Base-by-base conservation (phyloP, 768 basidiomycete species). In the Auricularia heimuer region DNA sequence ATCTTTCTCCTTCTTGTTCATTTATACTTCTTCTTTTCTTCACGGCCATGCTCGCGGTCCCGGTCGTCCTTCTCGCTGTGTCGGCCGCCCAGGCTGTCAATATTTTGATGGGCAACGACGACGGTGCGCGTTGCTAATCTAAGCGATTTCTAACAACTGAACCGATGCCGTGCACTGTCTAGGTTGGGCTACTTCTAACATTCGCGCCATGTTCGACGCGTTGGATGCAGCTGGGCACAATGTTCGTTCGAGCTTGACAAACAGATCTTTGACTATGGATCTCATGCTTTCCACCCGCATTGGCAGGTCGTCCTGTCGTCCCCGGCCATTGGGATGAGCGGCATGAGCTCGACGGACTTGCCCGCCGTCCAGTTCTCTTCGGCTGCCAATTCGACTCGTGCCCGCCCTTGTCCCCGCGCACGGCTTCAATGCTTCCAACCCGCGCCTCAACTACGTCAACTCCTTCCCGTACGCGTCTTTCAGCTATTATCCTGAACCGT, bases 301-400 rank as follows among this genome's bases (percentile, higher is more conserved):
- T 3, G 29, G 14, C 47, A 76, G 74, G 73, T 73, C 14, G 70
- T 82, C 16, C 69, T 83, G 2, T 82, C 81, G 16, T 74, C 76
- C 7, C 81, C 82, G 0, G 79, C 82, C 4, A 71, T 75, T 51
- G 77, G 82, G 68, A 68, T 77, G 66, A 81, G 80, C 16, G 82
- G 81, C 4, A 78, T 79, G 2, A 80, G 81, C 14, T 79, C 78
- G 3, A 75, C 74, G 1, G 77, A 77, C 72, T 6, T 67, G 75
- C 8, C 76, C 80, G 1, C 69, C 68, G 6, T 65, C 71, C 47
- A 1, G 47, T 58, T 29, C 37, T 71, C 68, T 1, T 62, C 65
- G 10, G 77, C 6, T 82, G 79, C 71, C 74, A 82, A 65, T 81
- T 78, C 66, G 67, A 79, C 64, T 75, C 78, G 24, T 81, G 80